These are phyloP conservation scores for Cyphellophora attinorum DNA, from an alignment of 2,329 filamentous ascomycete genomes.

Conservation along the genomic window DNA sequence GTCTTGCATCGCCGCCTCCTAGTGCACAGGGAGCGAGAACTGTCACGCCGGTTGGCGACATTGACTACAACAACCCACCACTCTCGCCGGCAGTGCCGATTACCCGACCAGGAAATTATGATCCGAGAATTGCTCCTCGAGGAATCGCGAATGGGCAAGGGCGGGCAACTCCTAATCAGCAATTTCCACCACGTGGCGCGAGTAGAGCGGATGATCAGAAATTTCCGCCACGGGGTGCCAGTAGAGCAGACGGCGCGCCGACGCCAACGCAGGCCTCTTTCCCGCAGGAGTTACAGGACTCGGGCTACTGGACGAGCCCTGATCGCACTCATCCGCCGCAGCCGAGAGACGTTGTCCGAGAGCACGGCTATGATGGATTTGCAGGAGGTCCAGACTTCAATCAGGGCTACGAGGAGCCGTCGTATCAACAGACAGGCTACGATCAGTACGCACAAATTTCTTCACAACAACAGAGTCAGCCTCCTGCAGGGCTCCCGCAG, in stretches of 20 bases:
- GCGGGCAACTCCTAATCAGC: conserved; percentile 4
- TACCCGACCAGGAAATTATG: neutral
- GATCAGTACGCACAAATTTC: too few species aligned
- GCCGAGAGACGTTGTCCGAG: too few species aligned
- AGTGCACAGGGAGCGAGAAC: neutral
- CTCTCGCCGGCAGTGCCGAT: neutral
- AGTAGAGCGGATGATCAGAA: conserved; percentile 12
- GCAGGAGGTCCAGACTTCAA: too few species aligned
- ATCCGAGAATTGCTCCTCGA: neutral
- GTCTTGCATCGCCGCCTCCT: too few species aligned
- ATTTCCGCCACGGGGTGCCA: neutral
- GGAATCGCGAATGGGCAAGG: conserved; percentile 2
- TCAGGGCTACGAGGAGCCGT: too few species aligned
- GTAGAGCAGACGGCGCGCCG: too few species aligned
- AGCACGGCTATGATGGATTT: too few species aligned
- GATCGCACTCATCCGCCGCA: too few species aligned
- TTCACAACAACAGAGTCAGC: conserved; percentile 9
- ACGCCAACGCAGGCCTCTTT: conserved; percentile 11
- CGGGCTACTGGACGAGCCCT: too few species aligned
- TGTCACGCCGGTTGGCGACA: neutral
- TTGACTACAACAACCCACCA: conserved; percentile 1
- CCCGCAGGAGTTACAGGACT: too few species aligned
- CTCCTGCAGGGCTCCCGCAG: neutral
- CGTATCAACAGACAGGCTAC: too few species aligned
- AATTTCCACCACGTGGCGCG: conserved; percentile 14